Evolutionary conservation across 495 filamentous ascomycete species (phyloP).

Genomic region (Aspergillus ostianus): DNA sequence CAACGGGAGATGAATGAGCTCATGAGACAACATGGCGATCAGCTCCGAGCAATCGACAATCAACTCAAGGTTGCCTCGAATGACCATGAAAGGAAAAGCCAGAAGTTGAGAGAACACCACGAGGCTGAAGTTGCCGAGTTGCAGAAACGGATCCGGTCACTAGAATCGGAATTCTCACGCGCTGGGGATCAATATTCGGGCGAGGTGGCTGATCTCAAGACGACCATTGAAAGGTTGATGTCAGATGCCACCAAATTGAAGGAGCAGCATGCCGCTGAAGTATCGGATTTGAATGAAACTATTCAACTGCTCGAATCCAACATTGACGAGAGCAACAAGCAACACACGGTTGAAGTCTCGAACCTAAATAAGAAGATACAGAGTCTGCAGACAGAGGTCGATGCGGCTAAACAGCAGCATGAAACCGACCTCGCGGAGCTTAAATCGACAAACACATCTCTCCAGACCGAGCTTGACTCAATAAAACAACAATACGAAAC

Average conservation of each 20-base stretch:
- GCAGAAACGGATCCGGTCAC: slow-evolving; percentile 53
- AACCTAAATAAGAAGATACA: slow-evolving; percentile 28
- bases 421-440: slow-evolving; percentile 14
- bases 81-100: slow-evolving; percentile 47
- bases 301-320: slow-evolving; percentile 54
- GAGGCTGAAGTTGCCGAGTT: slow-evolving; percentile 65
- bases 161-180: slow-evolving; percentile 62
- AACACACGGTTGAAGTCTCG: slow-evolving; percentile 29
- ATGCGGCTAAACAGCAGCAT: slow-evolving; percentile 9
- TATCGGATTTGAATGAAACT: slow-evolving; percentile 54
- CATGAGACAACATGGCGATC: slow-evolving; percentile 47
- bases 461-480: slow-evolving; percentile 56
- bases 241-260: slow-evolving; percentile 53
- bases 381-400: slow-evolving; percentile 40
- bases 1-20: slow-evolving; percentile 42
- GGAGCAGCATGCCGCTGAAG: slow-evolving; percentile 52
- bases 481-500: slow-evolving; percentile 38
- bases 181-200: slow-evolving; percentile 49
- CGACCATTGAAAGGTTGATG: slow-evolving; percentile 54
- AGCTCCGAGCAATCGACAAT: slow-evolving; percentile 45
- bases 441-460: slow-evolving; percentile 7
- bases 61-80: slow-evolving; percentile 49
- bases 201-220: slow-evolving; percentile 56
- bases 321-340: slow-evolving; percentile 48
- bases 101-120: slow-evolving; percentile 47